Evolutionary conservation across 139 green algal genomes (phyloP).

Genomic region (Asterochloris sp.): DNA sequence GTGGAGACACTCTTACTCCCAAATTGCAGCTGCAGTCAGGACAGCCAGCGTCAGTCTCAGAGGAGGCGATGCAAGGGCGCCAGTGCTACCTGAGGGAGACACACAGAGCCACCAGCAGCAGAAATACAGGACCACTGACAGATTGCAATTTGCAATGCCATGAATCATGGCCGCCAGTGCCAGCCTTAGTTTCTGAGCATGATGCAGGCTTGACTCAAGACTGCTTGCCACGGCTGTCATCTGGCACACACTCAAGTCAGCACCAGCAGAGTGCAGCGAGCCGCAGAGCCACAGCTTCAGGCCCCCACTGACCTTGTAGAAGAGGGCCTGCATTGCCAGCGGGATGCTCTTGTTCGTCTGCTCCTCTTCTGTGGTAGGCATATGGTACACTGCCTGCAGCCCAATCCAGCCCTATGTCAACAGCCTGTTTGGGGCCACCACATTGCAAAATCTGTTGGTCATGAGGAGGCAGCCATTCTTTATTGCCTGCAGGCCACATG

Average conservation of each 20-base stretch:
- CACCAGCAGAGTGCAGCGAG: too few relatives aligned
- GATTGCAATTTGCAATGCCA: too few relatives aligned
- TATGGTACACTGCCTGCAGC: constrained; percentile 91
- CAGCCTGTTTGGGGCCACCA: too few relatives aligned
- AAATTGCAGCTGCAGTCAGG: constrained; percentile 76
- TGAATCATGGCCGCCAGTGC: too few relatives aligned
- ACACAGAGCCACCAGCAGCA: background rate
- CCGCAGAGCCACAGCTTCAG: too few relatives aligned
- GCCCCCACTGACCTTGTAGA: constrained; percentile 75
- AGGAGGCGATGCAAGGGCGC: background rate
- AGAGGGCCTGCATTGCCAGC: constrained; percentile 93
- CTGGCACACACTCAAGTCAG: too few relatives aligned
- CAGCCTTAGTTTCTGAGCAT: too few relatives aligned
- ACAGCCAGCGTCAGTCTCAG: background rate
- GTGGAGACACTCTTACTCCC: constrained; percentile 71
- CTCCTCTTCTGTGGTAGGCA: constrained; percentile 88
- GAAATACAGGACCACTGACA: background rate
- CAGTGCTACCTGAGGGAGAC: background rate
- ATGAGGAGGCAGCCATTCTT: background rate
- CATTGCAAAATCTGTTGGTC: background rate
- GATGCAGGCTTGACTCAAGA: too few relatives aligned
- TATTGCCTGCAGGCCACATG: too few relatives aligned
- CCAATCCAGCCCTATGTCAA: background rate
- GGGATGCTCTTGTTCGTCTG: constrained; percentile 73
- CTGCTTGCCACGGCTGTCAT: too few relatives aligned